phyloP scores from a whole-genome alignment of 257 asterid genomes.

The Solanum boliviense region DNA sequence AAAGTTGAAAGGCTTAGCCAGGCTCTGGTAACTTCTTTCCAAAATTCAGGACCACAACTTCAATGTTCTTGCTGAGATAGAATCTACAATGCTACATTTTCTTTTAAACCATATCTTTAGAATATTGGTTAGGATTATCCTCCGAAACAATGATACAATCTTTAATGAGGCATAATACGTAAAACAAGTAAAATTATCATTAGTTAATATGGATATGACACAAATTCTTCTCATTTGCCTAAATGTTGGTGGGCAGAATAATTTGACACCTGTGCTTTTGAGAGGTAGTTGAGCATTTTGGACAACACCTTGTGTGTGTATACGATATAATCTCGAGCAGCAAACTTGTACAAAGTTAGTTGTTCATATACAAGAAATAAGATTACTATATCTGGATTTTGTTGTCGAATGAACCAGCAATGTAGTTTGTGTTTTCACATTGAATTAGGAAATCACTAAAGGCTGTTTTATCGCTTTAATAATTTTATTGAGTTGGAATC shows the following conservation, averaged over 20 bases:
- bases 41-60: background rate
- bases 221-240: background rate
- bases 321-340: background rate
- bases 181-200: background rate
- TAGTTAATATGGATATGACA: background rate
- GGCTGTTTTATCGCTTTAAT: background rate
- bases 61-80: background rate
- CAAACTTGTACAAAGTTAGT: background rate
- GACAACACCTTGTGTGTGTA: background rate
- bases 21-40: background rate
- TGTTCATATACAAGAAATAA: background rate
- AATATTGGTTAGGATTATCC: background rate
- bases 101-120: background rate
- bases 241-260: background rate
- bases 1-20: background rate
- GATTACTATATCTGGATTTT: background rate
- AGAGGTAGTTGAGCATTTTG: background rate
- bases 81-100: background rate
- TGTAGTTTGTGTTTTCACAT: background rate
- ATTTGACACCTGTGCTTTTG: background rate
- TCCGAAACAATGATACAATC: background rate
- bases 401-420: background rate
- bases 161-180: background rate
- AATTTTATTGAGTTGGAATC: background rate
- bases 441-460: background rate